Conservation (phyloP, 116 monocot species). For the Iris pallida region DNA sequence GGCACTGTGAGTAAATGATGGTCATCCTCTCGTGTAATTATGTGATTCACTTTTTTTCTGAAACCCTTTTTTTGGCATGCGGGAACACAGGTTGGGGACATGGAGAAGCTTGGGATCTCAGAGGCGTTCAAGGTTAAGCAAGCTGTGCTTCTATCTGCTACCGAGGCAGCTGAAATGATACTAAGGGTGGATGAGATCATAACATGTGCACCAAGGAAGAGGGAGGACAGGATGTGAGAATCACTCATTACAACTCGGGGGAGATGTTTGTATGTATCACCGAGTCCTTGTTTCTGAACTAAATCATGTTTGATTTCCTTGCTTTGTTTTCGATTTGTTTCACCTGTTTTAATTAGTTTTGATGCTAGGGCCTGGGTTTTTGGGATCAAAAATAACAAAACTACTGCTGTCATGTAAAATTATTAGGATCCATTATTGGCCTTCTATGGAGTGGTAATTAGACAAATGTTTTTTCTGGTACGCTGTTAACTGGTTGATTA, state of each 20-base stretch:
- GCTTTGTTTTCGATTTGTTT: no score
- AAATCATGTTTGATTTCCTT: no score
- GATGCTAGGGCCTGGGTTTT: no score
- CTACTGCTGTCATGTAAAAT: no score
- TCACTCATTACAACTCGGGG: background rate
- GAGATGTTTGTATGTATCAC: no score
- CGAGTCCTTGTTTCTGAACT: no score
- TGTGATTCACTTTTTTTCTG: background rate
- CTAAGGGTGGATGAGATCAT: conserved; percentile 88
- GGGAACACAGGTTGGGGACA: conserved; percentile 74
- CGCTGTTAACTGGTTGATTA: no score
- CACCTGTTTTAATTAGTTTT: no score
- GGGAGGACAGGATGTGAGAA: conserved; percentile 74
- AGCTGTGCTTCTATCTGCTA: conserved; percentile 81
- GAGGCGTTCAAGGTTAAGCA: conserved; percentile 93
- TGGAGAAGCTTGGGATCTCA: conserved; percentile 83
- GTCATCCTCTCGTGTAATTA: background rate
- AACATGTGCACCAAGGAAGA: conserved; percentile 77
- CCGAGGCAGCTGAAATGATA: conserved; percentile 95
- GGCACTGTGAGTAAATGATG: conserved; percentile 50
- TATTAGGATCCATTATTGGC: no score
- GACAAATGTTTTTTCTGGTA: no score
- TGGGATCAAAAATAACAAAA: no score
- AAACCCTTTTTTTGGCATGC: background rate
- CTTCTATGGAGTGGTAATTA: no score